Percentiles rank a stretch among this genome's conserved stretches.
These are phyloP conservation scores for Euphorbia tirucalli DNA, from an alignment of 345 rosid species.

Conservation along the genomic window DNA sequence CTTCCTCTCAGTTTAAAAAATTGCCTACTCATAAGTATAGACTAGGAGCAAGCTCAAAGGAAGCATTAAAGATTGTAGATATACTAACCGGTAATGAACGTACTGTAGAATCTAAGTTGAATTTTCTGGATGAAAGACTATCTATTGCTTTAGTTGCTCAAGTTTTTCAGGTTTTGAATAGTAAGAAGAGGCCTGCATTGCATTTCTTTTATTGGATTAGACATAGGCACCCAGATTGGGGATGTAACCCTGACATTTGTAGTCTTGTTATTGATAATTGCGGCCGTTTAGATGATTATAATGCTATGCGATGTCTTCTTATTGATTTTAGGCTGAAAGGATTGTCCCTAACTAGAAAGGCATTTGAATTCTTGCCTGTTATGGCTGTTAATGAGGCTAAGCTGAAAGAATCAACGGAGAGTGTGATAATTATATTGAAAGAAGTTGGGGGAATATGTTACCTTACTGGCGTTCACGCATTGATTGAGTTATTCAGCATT, in stretches of 20 bases:
- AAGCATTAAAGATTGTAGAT: constrained; percentile 25
- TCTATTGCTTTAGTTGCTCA: constrained; percentile 22
- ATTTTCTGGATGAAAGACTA: constrained; percentile 27
- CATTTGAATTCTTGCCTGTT: constrained; percentile 40
- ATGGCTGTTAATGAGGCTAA: constrained; percentile 20
- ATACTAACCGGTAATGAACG: constrained; percentile 25
- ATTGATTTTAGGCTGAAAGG: constrained; percentile 24
- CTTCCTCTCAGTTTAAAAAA: not conserved
- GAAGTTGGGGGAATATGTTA: constrained; percentile 36
- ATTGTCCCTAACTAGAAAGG: constrained; percentile 33
- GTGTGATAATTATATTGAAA: constrained; percentile 34
- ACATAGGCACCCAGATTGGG: constrained; percentile 25
- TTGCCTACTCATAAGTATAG: not conserved
- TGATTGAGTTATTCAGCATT: constrained; percentile 39
- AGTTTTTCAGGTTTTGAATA: constrained; percentile 35
- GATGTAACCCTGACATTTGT: constrained; percentile 31
- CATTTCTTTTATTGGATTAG: constrained; percentile 44
- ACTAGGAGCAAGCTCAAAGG: constrained; percentile 8
- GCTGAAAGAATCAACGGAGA: constrained; percentile 22
- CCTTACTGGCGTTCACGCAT: constrained; percentile 36
- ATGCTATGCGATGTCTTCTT: constrained; percentile 29
- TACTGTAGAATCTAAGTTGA: constrained; percentile 38
- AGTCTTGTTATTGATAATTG: constrained; percentile 53
- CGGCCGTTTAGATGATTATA: constrained; percentile 42
- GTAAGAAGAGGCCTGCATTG: constrained; percentile 36